These are phyloP conservation scores for Venturiaceae sp. DNA, from an alignment of 2,329 filamentous ascomycete genomes.

Conservation along the genomic window DNA sequence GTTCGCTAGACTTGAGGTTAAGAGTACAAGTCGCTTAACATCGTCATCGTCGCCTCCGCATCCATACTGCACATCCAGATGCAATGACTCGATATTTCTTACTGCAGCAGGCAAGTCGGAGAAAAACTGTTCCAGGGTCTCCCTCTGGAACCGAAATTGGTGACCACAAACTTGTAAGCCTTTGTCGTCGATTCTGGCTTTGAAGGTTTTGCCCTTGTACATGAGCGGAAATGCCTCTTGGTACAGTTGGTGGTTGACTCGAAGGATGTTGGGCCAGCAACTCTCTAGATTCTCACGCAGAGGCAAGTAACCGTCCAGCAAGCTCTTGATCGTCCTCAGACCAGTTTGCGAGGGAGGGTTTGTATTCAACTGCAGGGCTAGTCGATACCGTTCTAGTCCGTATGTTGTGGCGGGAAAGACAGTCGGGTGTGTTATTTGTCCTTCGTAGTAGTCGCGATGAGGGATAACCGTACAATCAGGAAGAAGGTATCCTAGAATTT, in stretches of 20 bases:
- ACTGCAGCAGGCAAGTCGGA: too few relatives aligned
- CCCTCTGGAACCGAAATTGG: background rate
- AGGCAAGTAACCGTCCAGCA: background rate
- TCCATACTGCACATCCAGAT: background rate
- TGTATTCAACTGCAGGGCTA: background rate
- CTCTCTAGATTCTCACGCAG: conserved; percentile 1
- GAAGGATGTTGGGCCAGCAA: background rate
- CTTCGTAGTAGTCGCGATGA: background rate
- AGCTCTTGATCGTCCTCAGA: background rate
- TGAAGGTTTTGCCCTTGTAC: conserved; percentile 3
- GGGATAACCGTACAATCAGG: background rate
- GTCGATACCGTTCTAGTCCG: background rate
- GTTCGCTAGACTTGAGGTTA: background rate
- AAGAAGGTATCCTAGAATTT: conserved; percentile 2
- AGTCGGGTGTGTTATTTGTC: background rate
- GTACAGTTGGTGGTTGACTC: background rate
- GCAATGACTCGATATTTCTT: background rate
- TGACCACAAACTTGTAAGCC: background rate
- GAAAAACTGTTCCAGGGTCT: too few relatives aligned
- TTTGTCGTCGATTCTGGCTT: background rate
- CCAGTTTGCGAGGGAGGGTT: background rate
- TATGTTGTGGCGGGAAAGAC: background rate
- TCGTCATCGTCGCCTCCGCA: background rate
- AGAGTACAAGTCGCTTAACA: background rate
- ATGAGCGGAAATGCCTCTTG: background rate